Percentiles rank a stretch among this genome's conserved stretches.
Conservation (phyloP, 345 rosid genomes). For the Firmiana major region DNA sequence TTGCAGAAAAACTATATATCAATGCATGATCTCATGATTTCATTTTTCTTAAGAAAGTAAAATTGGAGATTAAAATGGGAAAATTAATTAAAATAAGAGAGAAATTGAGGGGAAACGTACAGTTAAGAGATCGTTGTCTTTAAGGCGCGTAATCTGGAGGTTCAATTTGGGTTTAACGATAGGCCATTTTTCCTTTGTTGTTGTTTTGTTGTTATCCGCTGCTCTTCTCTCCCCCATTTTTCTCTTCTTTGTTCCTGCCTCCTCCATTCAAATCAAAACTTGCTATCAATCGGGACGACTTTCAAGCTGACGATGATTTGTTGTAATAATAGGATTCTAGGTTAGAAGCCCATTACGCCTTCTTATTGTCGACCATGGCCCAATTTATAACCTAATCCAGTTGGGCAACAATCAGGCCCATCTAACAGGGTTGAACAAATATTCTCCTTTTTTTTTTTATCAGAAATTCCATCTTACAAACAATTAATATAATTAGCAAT, state of each 20-base stretch:
- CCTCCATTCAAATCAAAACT: constrained; percentile 26
- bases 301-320: neutral
- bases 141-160: constrained; percentile 47
- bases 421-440: neutral
- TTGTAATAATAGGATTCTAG: neutral
- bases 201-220: constrained; percentile 7
- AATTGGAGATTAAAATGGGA: neutral
- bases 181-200: constrained; percentile 55
- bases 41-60: neutral
- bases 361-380: neutral
- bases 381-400: neutral
- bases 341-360: neutral
- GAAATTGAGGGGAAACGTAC: constrained; percentile 30
- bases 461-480: no score
- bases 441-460: no score
- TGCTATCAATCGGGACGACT: neutral
- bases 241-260: constrained; percentile 33
- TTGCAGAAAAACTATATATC: neutral
- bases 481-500: no score
- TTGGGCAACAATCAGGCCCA: neutral
- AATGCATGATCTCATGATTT: neutral
- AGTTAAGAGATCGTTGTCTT: constrained; percentile 68
- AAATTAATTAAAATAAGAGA: neutral
- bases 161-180: constrained; percentile 46
- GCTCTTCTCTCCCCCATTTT: constrained; percentile 48